A percentile compares a stretch with the other conserved stretches of the same genome.
Conservation (phyloP, 148 eudicot species). For the Rheum nobile region DNA sequence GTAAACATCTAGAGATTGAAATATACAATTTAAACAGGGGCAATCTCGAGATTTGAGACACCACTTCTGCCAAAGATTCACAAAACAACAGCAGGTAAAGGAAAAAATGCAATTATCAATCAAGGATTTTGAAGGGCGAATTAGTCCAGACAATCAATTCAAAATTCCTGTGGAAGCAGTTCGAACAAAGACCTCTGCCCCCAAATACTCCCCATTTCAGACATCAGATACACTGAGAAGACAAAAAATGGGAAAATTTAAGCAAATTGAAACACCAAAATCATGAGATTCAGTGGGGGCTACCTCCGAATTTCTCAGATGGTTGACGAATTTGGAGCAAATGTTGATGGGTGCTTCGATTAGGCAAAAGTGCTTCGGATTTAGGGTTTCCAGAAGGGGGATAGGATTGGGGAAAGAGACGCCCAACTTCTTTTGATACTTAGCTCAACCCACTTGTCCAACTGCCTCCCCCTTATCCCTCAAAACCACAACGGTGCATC, state of each 20-base stretch:
- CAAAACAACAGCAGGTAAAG: not conserved
- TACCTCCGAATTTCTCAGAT: constrained; percentile 2
- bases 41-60: not conserved
- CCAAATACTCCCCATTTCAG: not conserved
- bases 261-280: not conserved
- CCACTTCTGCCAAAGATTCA: not conserved
- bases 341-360: not conserved
- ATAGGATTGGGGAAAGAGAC: not conserved
- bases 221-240: not conserved
- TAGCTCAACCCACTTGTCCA: not conserved
- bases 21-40: not conserved
- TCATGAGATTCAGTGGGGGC: not conserved
- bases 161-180: not conserved
- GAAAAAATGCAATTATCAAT: not conserved
- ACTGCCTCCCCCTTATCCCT: not conserved
- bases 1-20: not conserved
- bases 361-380: not conserved
- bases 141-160: not conserved
- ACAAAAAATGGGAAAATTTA: not conserved
- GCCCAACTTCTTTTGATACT: not conserved
- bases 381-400: not conserved
- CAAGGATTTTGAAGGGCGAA: not conserved
- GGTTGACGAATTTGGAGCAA: not conserved
- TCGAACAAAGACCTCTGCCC: not conserved
- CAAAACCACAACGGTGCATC: too few species aligned